Conservation (phyloP, 2,329 filamentous ascomycete species). For the Colletotrichum orchidophilum region DNA sequence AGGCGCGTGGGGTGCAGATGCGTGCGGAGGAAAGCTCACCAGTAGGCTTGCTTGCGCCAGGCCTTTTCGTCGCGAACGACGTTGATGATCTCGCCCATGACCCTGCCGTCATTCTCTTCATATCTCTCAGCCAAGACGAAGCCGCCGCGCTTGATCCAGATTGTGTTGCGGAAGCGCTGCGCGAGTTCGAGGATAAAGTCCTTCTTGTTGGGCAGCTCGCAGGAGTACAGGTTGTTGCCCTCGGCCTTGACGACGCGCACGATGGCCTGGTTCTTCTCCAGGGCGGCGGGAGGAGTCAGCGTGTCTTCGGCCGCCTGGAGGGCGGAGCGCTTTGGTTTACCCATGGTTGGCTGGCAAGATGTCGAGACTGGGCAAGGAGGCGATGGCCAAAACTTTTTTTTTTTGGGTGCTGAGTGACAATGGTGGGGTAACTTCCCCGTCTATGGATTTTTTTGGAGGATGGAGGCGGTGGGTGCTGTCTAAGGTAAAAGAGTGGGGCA, state of each 20-base stretch:
- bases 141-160: constrained; percentile 91
- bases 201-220: constrained; percentile 74
- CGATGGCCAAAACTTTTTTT: constrained; percentile 6
- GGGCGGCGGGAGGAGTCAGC: constrained; percentile 66
- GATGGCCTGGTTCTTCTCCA: constrained; percentile 71
- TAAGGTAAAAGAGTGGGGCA: not conserved
- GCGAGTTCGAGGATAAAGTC: constrained; percentile 82
- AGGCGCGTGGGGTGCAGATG: not conserved
- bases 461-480: not conserved
- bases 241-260: constrained; percentile 83
- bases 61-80: constrained; percentile 89
- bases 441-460: constrained; percentile 9
- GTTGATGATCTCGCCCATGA: constrained; percentile 90
- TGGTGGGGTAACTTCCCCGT: constrained; percentile 26
- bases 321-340: constrained; percentile 72
- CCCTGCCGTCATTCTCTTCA: constrained; percentile 77
- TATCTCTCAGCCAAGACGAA: constrained; percentile 84
- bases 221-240: constrained; percentile 89
- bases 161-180: constrained; percentile 85
- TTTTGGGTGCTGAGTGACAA: constrained; percentile 9
- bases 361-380: not conserved
- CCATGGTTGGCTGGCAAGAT: constrained; percentile 40
- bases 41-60: constrained; percentile 91
- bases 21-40: constrained; percentile 63
- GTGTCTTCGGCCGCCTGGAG: constrained; percentile 81